A percentile compares a stretch with the other conserved stretches of the same genome.
These are phyloP conservation scores for Cyberlindnera nakhonratchasimensis DNA, from an alignment of 805 yeast genomes.

Conservation along the genomic window DNA sequence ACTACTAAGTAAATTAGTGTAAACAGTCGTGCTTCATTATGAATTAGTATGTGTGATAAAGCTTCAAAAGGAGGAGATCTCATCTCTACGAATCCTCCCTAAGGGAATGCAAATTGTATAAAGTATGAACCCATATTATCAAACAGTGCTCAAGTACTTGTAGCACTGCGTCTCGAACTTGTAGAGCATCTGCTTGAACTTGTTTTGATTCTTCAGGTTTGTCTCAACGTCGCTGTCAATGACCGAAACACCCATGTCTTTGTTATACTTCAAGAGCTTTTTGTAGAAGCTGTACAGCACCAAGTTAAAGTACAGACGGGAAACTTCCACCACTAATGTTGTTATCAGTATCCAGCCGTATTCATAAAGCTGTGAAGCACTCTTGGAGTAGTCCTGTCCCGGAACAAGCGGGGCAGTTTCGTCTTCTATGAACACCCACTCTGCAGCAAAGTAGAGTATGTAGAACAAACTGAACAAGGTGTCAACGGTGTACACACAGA, in stretches of 20 bases:
- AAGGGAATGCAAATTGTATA: not conserved
- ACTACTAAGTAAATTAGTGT: too few species aligned
- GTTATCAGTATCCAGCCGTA: conserved; percentile 52
- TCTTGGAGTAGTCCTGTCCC: conserved; percentile 33
- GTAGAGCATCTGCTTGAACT: conserved; percentile 29
- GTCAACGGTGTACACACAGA: conserved; percentile 62
- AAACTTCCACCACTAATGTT: conserved; percentile 43
- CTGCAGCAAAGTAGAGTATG: conserved; percentile 67
- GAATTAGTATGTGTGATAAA: too few species aligned
- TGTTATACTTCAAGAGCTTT: conserved; percentile 48
- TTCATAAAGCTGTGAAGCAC: conserved; percentile 60
- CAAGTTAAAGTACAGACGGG: conserved; percentile 58
- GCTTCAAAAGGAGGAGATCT: too few species aligned
- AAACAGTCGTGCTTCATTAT: too few species aligned
- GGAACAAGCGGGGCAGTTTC: conserved; percentile 23
- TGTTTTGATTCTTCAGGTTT: conserved; percentile 32
- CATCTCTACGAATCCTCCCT: not conserved
- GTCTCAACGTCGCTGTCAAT: conserved; percentile 33
- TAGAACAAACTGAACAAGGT: conserved; percentile 63
- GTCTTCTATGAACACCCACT: conserved; percentile 66
- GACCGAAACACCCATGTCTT: conserved; percentile 34
- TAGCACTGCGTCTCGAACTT: conserved; percentile 31
- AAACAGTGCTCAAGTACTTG: conserved; percentile 18
- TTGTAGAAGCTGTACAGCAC: conserved; percentile 58
- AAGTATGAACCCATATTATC: too few species aligned